Conservation (phyloP, 441 rosid species). For the Sinapis alba region DNA sequence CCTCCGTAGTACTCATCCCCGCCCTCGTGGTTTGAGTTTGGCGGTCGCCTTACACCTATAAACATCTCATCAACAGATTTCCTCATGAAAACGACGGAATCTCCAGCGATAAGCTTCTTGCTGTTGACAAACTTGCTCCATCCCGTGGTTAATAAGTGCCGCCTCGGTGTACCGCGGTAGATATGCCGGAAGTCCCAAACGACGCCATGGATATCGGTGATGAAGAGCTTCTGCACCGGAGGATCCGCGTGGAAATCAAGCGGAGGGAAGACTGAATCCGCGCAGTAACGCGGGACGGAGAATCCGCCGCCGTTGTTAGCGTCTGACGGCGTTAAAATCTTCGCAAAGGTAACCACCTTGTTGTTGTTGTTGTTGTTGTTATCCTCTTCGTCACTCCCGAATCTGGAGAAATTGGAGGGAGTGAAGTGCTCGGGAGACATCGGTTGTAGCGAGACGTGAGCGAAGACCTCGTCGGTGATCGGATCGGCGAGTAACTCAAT, state of each 20-base stretch:
- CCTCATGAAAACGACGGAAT: constrained; percentile 86
- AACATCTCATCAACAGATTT: constrained; percentile 55
- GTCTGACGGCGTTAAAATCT: constrained; percentile 79
- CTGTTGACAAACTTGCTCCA: constrained; percentile 93
- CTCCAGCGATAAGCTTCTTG: constrained; percentile 88
- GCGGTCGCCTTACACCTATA: constrained; percentile 68
- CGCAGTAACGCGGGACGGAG: constrained; percentile 89
- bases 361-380: constrained; percentile 22
- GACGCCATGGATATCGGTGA: constrained; percentile 71
- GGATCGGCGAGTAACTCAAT: constrained; percentile 73
- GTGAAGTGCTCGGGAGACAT: constrained; percentile 17
- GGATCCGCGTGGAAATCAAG: constrained; percentile 72
- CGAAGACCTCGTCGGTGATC: constrained; percentile 75
- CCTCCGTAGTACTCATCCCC: constrained; percentile 43
- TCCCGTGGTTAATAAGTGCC: constrained; percentile 87
- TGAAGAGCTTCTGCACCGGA: constrained; percentile 70
- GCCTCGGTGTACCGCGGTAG: constrained; percentile 84
- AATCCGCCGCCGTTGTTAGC: constrained; percentile 96
- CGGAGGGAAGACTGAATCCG: constrained; percentile 77
- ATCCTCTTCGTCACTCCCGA: constrained; percentile 17
- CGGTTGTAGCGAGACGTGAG: constrained; percentile 55
- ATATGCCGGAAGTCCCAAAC: constrained; percentile 85
- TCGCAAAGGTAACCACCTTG: constrained; percentile 56
- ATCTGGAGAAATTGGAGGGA: constrained; percentile 27
- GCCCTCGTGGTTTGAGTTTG: not conserved